phyloP scores from a whole-genome alignment of 2,329 filamentous ascomycete genomes.

The Leptosphaerulina australis region DNA sequence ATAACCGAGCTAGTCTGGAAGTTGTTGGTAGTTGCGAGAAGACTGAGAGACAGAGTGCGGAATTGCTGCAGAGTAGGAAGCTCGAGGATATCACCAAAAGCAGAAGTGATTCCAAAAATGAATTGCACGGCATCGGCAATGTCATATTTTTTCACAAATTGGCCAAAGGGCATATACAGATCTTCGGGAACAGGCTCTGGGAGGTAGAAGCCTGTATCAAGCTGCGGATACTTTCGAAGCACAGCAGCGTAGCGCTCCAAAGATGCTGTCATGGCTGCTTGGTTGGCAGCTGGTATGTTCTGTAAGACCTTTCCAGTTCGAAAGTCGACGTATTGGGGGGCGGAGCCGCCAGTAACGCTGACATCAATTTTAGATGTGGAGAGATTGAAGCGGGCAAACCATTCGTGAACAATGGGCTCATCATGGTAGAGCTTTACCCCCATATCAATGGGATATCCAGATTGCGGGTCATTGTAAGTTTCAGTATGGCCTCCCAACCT shows the following conservation, averaged over 20 bases:
- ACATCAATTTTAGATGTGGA: background rate
- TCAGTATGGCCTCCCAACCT: conserved; percentile 57
- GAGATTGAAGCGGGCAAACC: conserved; percentile 26
- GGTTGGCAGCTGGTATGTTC: background rate
- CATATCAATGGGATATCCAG: conserved; percentile 40
- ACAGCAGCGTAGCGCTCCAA: conserved; percentile 33
- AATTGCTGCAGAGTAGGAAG: conserved; percentile 48
- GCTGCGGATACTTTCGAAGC: conserved; percentile 25
- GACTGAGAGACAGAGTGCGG: conserved; percentile 7
- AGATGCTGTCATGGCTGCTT: conserved; percentile 13
- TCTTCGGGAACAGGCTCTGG: conserved; percentile 55
- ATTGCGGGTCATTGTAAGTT: conserved; percentile 52
- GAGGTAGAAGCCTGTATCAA: conserved; percentile 52
- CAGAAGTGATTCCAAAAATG: conserved; percentile 27
- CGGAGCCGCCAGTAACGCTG: background rate
- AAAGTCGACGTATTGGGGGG: conserved; percentile 38
- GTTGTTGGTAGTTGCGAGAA: conserved; percentile 5
- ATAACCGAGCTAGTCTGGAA: conserved; percentile 20
- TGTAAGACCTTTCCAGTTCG: conserved; percentile 26
- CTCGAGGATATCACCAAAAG: conserved; percentile 49
- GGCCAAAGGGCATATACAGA: conserved; percentile 56
- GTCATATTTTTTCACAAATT: conserved; percentile 58
- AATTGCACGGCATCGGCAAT: conserved; percentile 52
- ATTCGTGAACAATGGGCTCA: conserved; percentile 44
- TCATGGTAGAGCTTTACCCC: conserved; percentile 50